phyloP scores from a whole-genome alignment of 768 basidiomycete genomes.

The Dentipellis sp. region DNA sequence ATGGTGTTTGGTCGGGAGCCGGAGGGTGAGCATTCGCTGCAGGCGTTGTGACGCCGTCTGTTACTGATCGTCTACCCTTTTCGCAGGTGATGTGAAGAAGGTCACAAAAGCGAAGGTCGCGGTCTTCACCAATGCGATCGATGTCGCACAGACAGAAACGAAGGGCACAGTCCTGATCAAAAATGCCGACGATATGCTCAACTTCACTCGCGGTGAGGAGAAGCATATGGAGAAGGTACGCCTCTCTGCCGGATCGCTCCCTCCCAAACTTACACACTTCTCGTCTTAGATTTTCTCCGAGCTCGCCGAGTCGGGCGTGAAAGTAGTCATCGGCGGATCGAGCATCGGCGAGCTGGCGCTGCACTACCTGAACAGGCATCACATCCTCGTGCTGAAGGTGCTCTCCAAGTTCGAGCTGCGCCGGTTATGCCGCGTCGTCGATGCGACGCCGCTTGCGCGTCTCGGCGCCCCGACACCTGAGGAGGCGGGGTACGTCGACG shows the following conservation, averaged over 20 bases:
- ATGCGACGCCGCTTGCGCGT: constrained; percentile 92
- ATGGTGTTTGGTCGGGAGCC: constrained; percentile 99
- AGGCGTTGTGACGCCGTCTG: background rate
- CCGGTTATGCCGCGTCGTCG: constrained; percentile 87
- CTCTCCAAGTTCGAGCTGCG: constrained; percentile 97
- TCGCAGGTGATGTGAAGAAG: constrained; percentile 71
- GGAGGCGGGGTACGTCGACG: constrained; percentile 88
- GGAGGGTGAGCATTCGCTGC: constrained; percentile 50
- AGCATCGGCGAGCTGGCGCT: constrained; percentile 91
- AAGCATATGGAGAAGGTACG: constrained; percentile 85
- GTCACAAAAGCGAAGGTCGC: constrained; percentile 84
- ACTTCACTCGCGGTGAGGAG: constrained; percentile 94
- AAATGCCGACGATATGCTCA: constrained; percentile 93
- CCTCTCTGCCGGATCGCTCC: background rate
- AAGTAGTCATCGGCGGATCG: constrained; percentile 88
- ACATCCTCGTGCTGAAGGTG: constrained; percentile 94
- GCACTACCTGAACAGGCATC: constrained; percentile 91
- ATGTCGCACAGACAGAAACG: constrained; percentile 96
- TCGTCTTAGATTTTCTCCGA: constrained; percentile 80
- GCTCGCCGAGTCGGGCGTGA: constrained; percentile 92
- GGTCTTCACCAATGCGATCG: constrained; percentile 88
- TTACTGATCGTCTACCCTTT: background rate
- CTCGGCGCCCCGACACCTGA: constrained; percentile 94
- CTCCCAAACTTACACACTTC: constrained; percentile 1
- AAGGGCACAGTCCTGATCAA: constrained; percentile 97